Conservation (phyloP, 345 rosid species). For the Camelina neglecta region DNA sequence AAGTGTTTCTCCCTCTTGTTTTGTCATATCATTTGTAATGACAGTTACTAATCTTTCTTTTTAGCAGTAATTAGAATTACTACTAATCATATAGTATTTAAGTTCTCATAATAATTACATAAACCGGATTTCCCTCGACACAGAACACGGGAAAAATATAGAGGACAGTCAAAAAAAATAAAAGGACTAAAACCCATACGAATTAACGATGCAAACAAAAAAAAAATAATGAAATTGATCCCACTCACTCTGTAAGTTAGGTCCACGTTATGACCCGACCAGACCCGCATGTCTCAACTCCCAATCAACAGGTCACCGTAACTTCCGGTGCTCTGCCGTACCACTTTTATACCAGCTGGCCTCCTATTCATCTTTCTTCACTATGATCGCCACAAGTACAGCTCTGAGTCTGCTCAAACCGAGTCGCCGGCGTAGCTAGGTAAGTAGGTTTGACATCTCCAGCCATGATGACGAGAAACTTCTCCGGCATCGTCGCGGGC, state of each 20-base stretch:
- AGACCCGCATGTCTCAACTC: not conserved
- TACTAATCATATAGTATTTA: too few relatives aligned
- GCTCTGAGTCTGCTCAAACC: slow-evolving; percentile 34
- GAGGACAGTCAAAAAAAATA: too few relatives aligned
- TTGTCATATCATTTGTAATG: not conserved
- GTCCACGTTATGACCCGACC: not conserved
- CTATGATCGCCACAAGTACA: slow-evolving; percentile 48
- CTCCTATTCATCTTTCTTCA: slow-evolving; percentile 30
- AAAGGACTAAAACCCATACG: not conserved
- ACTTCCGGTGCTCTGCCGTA: slow-evolving; percentile 17
- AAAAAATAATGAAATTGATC: too few relatives aligned
- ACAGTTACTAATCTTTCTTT: too few relatives aligned
- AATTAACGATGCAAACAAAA: not conserved
- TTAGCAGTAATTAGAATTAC: too few relatives aligned
- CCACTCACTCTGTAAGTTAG: not conserved
- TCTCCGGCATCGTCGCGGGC: slow-evolving; percentile 51
- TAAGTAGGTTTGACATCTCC: slow-evolving; percentile 70
- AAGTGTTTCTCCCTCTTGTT: not conserved
- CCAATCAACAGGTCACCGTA: not conserved
- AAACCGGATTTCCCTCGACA: too few relatives aligned
- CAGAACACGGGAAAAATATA: too few relatives aligned
- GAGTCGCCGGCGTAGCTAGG: slow-evolving; percentile 65
- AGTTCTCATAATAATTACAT: too few relatives aligned
- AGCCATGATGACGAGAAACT: slow-evolving; percentile 84
- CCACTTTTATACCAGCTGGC: slow-evolving; percentile 26